Base-by-base conservation (phyloP, 2,329 filamentous ascomycete species). In the Verticillium nubilum region DNA sequence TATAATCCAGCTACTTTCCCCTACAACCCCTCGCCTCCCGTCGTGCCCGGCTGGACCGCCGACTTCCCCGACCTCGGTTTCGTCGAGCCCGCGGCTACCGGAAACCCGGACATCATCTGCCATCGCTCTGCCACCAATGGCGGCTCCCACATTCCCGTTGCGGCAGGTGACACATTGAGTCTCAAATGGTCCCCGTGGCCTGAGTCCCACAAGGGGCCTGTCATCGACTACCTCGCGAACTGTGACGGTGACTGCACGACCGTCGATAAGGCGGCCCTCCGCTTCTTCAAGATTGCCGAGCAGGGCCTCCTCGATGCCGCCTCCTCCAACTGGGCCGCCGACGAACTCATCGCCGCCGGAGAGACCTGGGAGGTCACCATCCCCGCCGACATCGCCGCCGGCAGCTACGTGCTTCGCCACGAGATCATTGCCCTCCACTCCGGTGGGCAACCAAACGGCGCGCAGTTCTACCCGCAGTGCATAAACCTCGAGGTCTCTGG, bases 131-230 rank as follows among this genome's bases (percentile, higher is more conserved):
- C 75, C 23, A 74, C 67, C 15, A 73, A 77, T 27, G 78, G 73
- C 10, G 61, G 70, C 42, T 71, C 73, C 58, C 73, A 73, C 19
- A 73, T 76, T 33, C 66, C 67, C 2, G 80, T 88, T 37, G 75
- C 78, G n/a, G 87, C 86, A 15, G 88, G 87, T 62, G 76, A 77
- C 63, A 77, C 76, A 9, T 70, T 90, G 64, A 75, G 81, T 60
- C 72, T 90, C 55, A 78, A 84, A 66, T 90, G 87, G 87, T 83
- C 78, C 60, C 75, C 76, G 17, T 90, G 87, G 87, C 86, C 87
- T n/a, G 76, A 81, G 10, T 81, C 78, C 58, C 80, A 90, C 74
- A 78, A 86, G 64, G 85, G 85, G 2, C 85, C 85, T 19, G 78
- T 87, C 64, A 78, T 86, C 64, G 80, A 80, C 68, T 87, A 87